Conservation (phyloP, 345 rosid species). For the Acer campestre region DNA sequence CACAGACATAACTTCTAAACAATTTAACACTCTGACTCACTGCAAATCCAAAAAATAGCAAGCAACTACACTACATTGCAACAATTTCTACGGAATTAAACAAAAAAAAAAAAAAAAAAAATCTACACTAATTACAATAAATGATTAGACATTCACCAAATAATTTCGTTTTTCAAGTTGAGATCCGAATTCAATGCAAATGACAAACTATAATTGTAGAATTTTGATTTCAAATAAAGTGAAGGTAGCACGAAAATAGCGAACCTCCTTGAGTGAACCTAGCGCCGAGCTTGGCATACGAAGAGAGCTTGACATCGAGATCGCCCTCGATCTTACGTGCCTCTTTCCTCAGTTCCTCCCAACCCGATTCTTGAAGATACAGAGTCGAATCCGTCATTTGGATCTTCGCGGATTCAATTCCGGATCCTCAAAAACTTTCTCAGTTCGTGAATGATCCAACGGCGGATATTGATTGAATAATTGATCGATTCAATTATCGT, state of each 20-base stretch:
- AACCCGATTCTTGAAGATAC: constrained; percentile 93
- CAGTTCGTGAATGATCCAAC: constrained; percentile 14
- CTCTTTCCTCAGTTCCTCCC: constrained; percentile 93
- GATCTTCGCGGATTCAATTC: constrained; percentile 32
- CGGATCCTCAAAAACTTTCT: constrained; percentile 19
- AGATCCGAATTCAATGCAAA: constrained; percentile 12
- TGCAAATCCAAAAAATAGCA: too few species aligned
- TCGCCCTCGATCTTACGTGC: constrained; percentile 97
- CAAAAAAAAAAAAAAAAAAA: background rate
- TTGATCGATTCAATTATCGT: background rate
- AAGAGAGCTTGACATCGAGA: constrained; percentile 96
- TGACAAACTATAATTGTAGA: background rate
- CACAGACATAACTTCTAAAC: too few species aligned
- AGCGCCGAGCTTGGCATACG: constrained; percentile 95
- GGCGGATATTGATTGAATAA: constrained; percentile 25
- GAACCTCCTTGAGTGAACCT: constrained; percentile 89
- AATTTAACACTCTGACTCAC: too few species aligned
- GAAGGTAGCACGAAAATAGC: constrained; percentile 13
- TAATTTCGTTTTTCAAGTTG: background rate
- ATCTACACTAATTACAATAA: background rate
- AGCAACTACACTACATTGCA: background rate
- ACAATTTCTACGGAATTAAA: background rate
- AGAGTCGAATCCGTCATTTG: constrained; percentile 73
- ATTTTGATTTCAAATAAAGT: constrained; percentile 2
- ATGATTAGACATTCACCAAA: background rate